Base-by-base conservation (phyloP, 345 rosid species). In the Microthlaspi erraticum region DNA sequence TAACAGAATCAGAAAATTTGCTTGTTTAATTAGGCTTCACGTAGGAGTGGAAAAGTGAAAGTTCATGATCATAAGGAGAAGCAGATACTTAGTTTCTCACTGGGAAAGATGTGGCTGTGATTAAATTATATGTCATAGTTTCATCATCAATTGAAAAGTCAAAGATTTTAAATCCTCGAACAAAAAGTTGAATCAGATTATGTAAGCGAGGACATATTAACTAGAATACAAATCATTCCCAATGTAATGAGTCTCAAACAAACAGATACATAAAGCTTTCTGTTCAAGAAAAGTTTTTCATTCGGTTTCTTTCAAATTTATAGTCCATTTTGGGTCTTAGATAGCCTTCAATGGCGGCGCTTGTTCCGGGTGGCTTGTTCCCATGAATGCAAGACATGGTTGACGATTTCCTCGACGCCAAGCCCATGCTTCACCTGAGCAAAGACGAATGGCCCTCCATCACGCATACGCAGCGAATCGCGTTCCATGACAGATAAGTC, bases 361-460 rank as follows among this genome's bases (percentile, higher is more conserved):
- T 80, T 84, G 73, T 83, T 88, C 31, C 93, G 87, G 0, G 97
- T 93, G 1, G 88, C 87, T 7, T 67, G 82, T 76, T 91, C 97
- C 97, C 97, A 93, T 34, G 87, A 85, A 60, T 79, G 87, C 70
- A 91, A 51, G 64, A 91, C 38, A 52, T 91, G 91, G 68, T 88
- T 87, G 51, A 85, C 95, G 7, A 94, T 91, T 52, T 80, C 91
- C 75, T 83, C 89, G 0, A 89, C 93, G 0, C 97, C 98, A 32
- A 81, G 68, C 38, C 93, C 90, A 17, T 94, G 93, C 81, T 94
- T 91, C 58, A 91, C 92, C 96, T 94, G 96, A 66, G 96, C 93
- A 71, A 94, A 94, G 65, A 94, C 92, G 33, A 94, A 82, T 8
- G 99, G 98, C 2, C 99, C 97, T 71, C 97, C 96, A 79, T 91